phyloP scores from a whole-genome alignment of 169 alveolate species.

The Cardiosporidium cionae region DNA sequence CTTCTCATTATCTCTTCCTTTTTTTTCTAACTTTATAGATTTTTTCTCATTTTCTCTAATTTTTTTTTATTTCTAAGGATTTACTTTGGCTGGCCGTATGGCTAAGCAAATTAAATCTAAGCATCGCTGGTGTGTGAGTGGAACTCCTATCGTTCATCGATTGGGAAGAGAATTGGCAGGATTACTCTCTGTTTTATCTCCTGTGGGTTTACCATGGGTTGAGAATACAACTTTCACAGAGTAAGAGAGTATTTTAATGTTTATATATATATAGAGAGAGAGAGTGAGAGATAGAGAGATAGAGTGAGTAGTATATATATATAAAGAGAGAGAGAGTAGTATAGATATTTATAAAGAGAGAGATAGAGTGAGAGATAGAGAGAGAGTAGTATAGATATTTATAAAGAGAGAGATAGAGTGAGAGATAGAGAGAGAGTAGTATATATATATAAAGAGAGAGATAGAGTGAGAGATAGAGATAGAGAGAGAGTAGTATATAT shows the following conservation, averaged over 20 bases:
- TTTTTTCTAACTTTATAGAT: not conserved
- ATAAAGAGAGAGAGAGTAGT: not conserved
- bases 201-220: not conserved
- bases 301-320: not conserved
- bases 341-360: not conserved
- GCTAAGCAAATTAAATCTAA: conserved; percentile 10
- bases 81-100: conserved; percentile 16
- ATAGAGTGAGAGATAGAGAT: too few species aligned
- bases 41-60: not conserved
- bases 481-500: too few species aligned
- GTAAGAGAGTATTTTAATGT: not conserved
- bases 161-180: conserved; percentile 45
- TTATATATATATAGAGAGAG: not conserved
- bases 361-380: not conserved
- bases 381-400: not conserved
- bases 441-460: not conserved
- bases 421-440: not conserved
- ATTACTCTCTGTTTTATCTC: conserved; percentile 25
- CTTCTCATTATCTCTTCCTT: not conserved
- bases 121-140: conserved; percentile 50
- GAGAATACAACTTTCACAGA: not conserved
- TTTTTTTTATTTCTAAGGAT: conserved; percentile 9
- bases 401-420: not conserved
- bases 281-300: not conserved
- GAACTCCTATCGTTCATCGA: conserved; percentile 49